Base-by-base conservation (phyloP, 805 yeast genomes). In the Yarrowia sp. region DNA sequence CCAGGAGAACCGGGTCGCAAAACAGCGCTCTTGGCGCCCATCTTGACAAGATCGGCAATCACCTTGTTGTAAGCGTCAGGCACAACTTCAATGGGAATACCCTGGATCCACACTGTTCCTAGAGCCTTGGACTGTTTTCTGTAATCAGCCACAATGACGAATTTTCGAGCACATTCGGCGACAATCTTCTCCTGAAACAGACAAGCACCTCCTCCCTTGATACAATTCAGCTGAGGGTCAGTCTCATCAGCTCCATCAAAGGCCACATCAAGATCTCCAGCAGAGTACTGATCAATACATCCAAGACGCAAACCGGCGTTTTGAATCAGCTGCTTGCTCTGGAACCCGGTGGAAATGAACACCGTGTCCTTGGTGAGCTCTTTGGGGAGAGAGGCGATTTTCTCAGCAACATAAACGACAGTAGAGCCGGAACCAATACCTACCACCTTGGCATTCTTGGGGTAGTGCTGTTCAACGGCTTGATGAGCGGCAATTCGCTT, bases 191-290 rank as follows among this genome's bases (percentile, higher is more conserved):
- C 99, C 78, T 93, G 99, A 78, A 95, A 88, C 68, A 92, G 80
- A 76, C 99, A 95, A 1, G 98, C 99, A 45, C 99, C 99, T 57
- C 99, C 99, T 69, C 99, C 99, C 78, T 95, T 95, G 75, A 95
- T 95, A 71, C 92, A 86, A 74, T 92, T 90, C 71, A 95, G 81
- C 18, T 81, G 74, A 4, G 84, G 74, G 76, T 93, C 99, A 66
- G 92, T 92, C 77, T 95, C 99, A 76, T 95, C 99, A 2, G 99
- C 98, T 50, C 99, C 99, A 76, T 95, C 99, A 74, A 95, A 95
- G 1, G 97, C 97, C 70, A 95, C 85, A 74, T 95, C 99, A 50
- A 95, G 79, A 31, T 82, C 81, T 1, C 96, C 90, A 57, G 74
- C 72, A 8, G 70, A 62, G 68, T 79, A 86, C 78, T 91, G 92